Evolutionary conservation across 805 yeast genomes (phyloP).

Genomic region (Komagataella populi): DNA sequence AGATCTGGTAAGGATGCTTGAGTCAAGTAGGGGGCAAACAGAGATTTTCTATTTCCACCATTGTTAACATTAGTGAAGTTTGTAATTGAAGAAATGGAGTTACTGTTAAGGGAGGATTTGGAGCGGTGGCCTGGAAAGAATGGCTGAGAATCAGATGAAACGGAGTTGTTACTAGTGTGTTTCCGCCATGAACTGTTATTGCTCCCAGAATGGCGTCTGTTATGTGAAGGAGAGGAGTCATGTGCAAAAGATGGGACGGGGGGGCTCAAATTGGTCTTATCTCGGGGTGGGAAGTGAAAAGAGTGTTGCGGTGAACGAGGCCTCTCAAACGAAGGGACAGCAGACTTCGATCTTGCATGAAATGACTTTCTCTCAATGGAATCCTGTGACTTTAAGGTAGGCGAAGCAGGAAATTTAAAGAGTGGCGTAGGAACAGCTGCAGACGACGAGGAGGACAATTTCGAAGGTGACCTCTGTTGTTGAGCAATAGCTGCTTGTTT

Average conservation of each 20-base stretch:
- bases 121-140: constrained; percentile 75
- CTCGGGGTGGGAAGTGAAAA: constrained; percentile 55
- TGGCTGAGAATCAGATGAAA: constrained; percentile 3
- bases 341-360: constrained; percentile 20
- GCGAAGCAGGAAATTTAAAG: constrained; percentile 44
- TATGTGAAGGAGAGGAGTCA: constrained; percentile 17
- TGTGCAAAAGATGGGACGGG: constrained; percentile 6
- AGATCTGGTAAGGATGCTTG: constrained; percentile 86
- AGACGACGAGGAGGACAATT: constrained; percentile 7
- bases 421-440: constrained; percentile 17
- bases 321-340: constrained; percentile 8
- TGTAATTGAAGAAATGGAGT: constrained; percentile 40
- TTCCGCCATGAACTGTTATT: constrained; percentile 55
- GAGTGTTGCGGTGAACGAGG: constrained; percentile 29
- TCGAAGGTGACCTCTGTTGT: constrained; percentile 45
- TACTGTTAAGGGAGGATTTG: constrained; percentile 52
- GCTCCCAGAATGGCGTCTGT: constrained; percentile 27
- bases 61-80: constrained; percentile 20
- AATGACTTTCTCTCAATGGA: constrained; percentile 7
- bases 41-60: constrained; percentile 48
- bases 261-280: constrained; percentile 3
- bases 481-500: constrained; percentile 92
- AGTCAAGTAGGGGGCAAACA: constrained; percentile 93
- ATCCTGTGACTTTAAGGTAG: constrained; percentile 3
- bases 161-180: constrained; percentile 18